phyloP scores from a whole-genome alignment of 257 asterid genomes.

The Gynochthodes officinalis region DNA sequence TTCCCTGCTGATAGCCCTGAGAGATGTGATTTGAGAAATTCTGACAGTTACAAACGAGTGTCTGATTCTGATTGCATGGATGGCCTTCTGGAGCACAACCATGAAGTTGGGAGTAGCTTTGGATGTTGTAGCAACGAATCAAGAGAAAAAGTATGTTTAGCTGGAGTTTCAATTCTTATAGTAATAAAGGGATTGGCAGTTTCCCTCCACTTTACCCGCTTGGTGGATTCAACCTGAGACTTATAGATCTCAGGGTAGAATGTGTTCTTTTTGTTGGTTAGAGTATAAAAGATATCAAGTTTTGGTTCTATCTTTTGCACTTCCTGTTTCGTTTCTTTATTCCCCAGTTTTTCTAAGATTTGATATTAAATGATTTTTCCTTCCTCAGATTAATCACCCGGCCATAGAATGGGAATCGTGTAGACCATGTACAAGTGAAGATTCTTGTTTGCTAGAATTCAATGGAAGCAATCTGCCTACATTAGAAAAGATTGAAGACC shows the following conservation, averaged over 20 bases:
- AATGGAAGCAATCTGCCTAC: slow-evolving; percentile 27
- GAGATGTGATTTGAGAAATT: slow-evolving; percentile 34
- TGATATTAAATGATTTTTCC: not conserved
- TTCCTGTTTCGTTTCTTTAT: not conserved
- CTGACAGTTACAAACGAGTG: slow-evolving; percentile 24
- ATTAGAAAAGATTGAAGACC: slow-evolving; percentile 13
- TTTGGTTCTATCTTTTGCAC: not conserved
- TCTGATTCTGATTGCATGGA: slow-evolving; percentile 28
- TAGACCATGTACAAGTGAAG: slow-evolving; percentile 13
- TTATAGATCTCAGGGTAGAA: not conserved
- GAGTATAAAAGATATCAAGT: not conserved
- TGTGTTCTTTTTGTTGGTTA: not conserved
- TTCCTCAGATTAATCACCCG: slow-evolving; percentile 35
- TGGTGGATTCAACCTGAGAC: not conserved
- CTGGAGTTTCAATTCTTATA: not conserved
- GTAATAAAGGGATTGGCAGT: not conserved
- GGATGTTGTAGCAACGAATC: slow-evolving; percentile 24
- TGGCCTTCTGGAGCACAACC: slow-evolving; percentile 16
- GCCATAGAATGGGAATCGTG: slow-evolving; percentile 17
- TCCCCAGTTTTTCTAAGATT: not conserved
- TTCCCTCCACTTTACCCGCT: not conserved
- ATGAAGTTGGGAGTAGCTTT: slow-evolving; percentile 22
- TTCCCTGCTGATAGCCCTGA: slow-evolving; percentile 29
- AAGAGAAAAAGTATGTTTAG: slow-evolving; percentile 32
- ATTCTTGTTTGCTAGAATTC: slow-evolving; percentile 16